phyloP scores from a whole-genome alignment of 805 yeast genomes.

The Candida khao-thaluensis region DNA sequence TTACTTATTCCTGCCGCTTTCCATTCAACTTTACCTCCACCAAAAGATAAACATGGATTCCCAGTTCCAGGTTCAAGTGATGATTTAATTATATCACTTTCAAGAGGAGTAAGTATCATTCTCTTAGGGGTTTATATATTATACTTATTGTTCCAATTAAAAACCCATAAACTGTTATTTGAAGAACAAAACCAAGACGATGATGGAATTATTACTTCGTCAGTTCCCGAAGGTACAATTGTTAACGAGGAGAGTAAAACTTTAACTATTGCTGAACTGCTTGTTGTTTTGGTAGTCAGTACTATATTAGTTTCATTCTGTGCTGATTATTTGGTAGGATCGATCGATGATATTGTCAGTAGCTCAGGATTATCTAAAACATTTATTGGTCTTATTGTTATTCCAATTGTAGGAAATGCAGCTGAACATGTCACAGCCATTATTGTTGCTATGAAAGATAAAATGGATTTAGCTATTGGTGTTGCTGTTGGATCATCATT shows the following conservation, averaged over 20 bases:
- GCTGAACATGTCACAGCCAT: conserved; percentile 98
- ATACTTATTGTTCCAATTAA: conserved; percentile 83
- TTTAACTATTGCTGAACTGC: conserved; percentile 53
- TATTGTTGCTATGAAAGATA: conserved; percentile 90
- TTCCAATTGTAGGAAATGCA: conserved; percentile 97
- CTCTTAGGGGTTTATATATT: conserved; percentile 73
- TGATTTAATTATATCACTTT: conserved; percentile 62
- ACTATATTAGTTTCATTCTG: conserved; percentile 83
- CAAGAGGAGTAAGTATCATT: conserved; percentile 83
- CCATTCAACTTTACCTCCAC: conserved; percentile 69
- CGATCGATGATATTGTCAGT: conserved; percentile 86
- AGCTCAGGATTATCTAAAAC: conserved; percentile 88
- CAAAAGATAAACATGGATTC: conserved; percentile 34
- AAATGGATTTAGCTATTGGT: conserved; percentile 96
- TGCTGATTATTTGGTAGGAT: conserved; percentile 92
- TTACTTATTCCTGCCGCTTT: conserved; percentile 94
- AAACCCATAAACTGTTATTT: conserved; percentile 77
- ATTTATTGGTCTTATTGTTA: conserved; percentile 87
- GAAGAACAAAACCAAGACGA: conserved; percentile 46
- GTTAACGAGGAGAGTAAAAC: conserved; percentile 27
- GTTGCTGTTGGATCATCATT: conserved; percentile 96
- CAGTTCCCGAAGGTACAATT: conserved; percentile 20
- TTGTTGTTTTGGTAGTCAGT: conserved; percentile 55
- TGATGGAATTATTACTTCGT: conserved; percentile 36
- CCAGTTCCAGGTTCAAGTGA: conserved; percentile 42